Conservation (phyloP, 1,284 basidiomycete genomes). For the Trametes sp. region DNA sequence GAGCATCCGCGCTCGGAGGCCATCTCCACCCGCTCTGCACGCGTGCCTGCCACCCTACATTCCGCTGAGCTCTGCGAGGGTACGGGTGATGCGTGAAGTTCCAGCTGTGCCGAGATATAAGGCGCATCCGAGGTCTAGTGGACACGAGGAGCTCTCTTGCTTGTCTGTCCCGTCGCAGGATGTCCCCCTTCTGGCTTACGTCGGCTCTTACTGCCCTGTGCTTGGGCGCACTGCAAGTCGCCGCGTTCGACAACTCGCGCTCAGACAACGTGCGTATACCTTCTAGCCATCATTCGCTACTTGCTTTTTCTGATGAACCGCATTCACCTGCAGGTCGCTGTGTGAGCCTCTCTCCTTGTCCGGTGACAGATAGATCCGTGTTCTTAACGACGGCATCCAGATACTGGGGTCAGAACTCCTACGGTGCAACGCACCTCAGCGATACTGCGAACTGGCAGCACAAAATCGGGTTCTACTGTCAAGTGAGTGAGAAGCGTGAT, state of each 20-base stretch:
- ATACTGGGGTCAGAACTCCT: slow-evolving; percentile 62
- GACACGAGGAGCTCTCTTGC: slow-evolving; percentile 3
- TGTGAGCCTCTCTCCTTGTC: background rate
- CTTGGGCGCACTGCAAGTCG: slow-evolving; percentile 13
- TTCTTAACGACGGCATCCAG: slow-evolving; percentile 21
- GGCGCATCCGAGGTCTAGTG: background rate
- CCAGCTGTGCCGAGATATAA: slow-evolving; percentile 4
- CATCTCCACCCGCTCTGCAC: slow-evolving; percentile 9
- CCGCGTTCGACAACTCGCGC: slow-evolving; percentile 34
- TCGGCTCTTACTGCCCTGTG: slow-evolving; percentile 21
- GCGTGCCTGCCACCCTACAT: slow-evolving; percentile 17
- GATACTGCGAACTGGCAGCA: slow-evolving; percentile 57
- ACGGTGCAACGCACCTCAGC: slow-evolving; percentile 54
- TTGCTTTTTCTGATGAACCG: background rate
- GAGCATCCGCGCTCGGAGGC: slow-evolving; percentile 2
- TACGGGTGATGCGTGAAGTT: background rate
- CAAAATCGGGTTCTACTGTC: slow-evolving; percentile 56
- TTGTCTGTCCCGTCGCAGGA: background rate
- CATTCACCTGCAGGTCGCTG: slow-evolving; percentile 7
- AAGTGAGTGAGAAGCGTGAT: slow-evolving; percentile 39
- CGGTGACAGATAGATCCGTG: background rate
- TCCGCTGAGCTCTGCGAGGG: background rate
- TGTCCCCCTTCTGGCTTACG: slow-evolving; percentile 21
- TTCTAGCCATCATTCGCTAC: background rate
- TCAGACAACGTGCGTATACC: slow-evolving; percentile 38